Evolutionary conservation across 768 basidiomycete species (phyloP), one percentile per base, ranked within the genome.

Genomic region (Daedaleopsis sinensis): DNA sequence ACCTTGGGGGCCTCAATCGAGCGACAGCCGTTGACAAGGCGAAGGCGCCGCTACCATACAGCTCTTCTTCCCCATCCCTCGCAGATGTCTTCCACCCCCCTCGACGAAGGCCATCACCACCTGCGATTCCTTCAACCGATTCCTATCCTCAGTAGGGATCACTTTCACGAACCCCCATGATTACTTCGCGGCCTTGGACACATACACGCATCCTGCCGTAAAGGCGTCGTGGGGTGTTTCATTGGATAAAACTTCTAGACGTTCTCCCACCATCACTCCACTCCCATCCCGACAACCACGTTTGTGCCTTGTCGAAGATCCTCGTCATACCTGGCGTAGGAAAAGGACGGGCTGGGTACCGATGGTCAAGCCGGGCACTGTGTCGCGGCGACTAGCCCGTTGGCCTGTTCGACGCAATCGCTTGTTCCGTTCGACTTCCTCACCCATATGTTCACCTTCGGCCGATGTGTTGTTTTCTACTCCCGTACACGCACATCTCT

Each of bases 121-220:
- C 13, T 18, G 15, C 37, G 23, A 36, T 32, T 12, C 37, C 48
- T 5, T 50, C 37, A 8, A n/a, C 37, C 11, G 36, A 39, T 18
- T 39, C 48, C 5, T n/a, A 24, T 11, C 23, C 39, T 51, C 39
- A 18, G 19, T 52, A 32, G 27, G 27, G 27, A 32, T 32, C 27
- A 7, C 27, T 32, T 32, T 32, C 27, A 7, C 27, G 4, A 32
- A 32, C 27, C 27, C 27, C 3, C 7, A 23, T 37, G 39, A 44
- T 19, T 24, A 38, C 50, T 38, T 52, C 7, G 27, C 47, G 21
- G 39, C 16, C 38, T 44, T 32, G 44, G 42, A 39, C 49, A 49
- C 48, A 61, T 51, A 56, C 60, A 61, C 55, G 55, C 55, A 42
- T 55, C 49, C 60, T 36, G 43, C 32, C 49, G 48, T 55, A 43